Evolutionary conservation across 805 yeast species (phyloP).

Genomic region (Metschnikowia noctiluminum): DNA sequence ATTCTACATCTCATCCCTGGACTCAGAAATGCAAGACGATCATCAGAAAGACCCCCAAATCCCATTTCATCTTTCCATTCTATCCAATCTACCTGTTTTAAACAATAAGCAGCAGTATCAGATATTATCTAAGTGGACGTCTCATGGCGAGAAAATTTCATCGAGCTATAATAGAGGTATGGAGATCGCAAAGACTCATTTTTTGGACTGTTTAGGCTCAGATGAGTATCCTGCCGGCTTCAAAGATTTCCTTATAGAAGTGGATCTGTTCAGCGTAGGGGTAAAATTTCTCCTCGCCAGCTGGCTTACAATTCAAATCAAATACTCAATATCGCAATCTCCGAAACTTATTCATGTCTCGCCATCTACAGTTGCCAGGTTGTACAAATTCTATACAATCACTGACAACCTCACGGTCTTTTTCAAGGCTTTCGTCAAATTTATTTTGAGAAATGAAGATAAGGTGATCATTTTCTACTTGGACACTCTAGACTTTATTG

Average conservation of each 20-base stretch:
- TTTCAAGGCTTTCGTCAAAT: constrained; percentile 33
- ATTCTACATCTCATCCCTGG: constrained; percentile 53
- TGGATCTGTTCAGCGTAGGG: constrained; percentile 35
- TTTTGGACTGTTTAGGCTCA: constrained; percentile 30
- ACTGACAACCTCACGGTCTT: constrained; percentile 43
- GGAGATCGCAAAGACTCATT: constrained; percentile 27
- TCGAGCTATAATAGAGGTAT: constrained; percentile 39
- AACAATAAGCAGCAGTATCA: constrained; percentile 54
- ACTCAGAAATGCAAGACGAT: constrained; percentile 10
- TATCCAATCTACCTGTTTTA: constrained; percentile 56
- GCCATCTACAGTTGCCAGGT: constrained; percentile 26
- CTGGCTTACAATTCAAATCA: constrained; percentile 46
- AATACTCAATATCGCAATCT: constrained; percentile 31
- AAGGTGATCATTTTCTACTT: constrained; percentile 38
- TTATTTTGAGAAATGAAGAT: constrained; percentile 37
- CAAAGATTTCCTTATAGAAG: constrained; percentile 8
- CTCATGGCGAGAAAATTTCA: constrained; percentile 27
- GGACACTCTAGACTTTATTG: constrained; percentile 39
- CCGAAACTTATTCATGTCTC: constrained; percentile 36
- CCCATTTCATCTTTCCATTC: constrained; percentile 49
- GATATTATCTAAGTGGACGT: constrained; percentile 49
- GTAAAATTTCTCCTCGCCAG: constrained; percentile 44
- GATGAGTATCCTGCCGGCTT: constrained; percentile 18
- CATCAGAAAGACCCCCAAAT: constrained; percentile 17
- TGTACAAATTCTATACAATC: constrained; percentile 32